Conservation (phyloP, 805 yeast genomes). For the Schwanniomyces polymorphus region DNA sequence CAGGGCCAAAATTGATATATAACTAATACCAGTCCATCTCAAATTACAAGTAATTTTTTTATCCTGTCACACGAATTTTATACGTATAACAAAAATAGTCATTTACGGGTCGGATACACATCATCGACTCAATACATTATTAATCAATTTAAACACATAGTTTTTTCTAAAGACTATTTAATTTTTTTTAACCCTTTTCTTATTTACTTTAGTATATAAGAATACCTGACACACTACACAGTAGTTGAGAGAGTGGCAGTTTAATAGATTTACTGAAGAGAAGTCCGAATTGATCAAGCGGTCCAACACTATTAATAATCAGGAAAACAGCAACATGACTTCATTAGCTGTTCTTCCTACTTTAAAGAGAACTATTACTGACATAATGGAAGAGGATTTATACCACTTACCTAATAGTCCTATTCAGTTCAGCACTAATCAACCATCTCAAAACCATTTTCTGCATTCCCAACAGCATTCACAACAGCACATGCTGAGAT, state of each 20-base stretch:
- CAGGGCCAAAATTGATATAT: background rate
- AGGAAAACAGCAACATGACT: slow-evolving; percentile 33
- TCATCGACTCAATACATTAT: background rate
- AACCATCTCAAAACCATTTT: background rate
- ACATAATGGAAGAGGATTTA: slow-evolving; percentile 60
- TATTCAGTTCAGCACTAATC: slow-evolving; percentile 6
- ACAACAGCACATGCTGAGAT: slow-evolving; percentile 6
- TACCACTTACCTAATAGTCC: slow-evolving; percentile 39
- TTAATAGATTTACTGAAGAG: background rate
- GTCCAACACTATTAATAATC: background rate
- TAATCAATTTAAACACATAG: background rate
- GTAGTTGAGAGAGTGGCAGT: background rate
- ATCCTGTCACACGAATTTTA: background rate
- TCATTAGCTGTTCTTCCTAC: slow-evolving; percentile 51
- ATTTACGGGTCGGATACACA: background rate
- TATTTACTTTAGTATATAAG: background rate
- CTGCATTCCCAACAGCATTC: slow-evolving; percentile 3
- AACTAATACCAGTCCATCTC: background rate
- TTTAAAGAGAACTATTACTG: slow-evolving; percentile 53
- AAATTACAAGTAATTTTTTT: background rate
- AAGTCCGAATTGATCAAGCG: background rate
- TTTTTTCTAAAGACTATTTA: background rate
- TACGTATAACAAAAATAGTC: background rate
- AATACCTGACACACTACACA: background rate
- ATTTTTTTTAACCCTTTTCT: background rate